Evolutionary conservation across 1,284 basidiomycete genomes (phyloP).

Genomic region (Amylostereum areolatum): DNA sequence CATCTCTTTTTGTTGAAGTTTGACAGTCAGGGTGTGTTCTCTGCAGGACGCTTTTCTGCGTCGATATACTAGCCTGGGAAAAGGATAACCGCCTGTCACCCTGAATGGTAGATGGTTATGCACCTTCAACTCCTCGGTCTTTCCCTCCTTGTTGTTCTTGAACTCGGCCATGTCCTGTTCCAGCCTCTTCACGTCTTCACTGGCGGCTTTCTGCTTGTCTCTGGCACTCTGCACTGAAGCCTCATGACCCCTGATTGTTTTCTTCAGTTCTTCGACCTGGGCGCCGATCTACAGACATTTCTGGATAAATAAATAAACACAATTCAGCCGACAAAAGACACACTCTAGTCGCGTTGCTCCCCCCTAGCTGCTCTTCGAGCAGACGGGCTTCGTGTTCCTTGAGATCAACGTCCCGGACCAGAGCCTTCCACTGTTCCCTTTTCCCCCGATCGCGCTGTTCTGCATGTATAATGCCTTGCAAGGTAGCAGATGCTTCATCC

Average conservation of each 20-base stretch:
- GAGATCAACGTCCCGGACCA: conserved; percentile 76
- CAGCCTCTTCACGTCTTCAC: conserved; percentile 78
- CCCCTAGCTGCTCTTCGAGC: conserved; percentile 81
- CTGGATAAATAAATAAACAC: too few species aligned
- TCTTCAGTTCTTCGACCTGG: conserved; percentile 77
- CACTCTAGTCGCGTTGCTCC: conserved; percentile 86
- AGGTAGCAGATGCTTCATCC: conserved; percentile 42
- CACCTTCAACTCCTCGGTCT: conserved; percentile 92
- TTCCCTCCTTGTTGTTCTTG: conserved; percentile 97
- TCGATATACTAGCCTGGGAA: conserved; percentile 65
- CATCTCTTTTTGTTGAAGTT: conserved; percentile 83
- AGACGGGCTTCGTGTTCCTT: conserved; percentile 84
- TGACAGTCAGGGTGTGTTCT: conserved; percentile 79
- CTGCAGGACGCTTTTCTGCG: conserved; percentile 77
- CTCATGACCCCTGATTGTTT: conserved; percentile 64
- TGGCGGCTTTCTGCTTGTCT: conserved; percentile 71
- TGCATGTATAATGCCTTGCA: conserved; percentile 55
- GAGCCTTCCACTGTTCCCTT: conserved; percentile 66
- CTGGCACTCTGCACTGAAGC: conserved; percentile 61
- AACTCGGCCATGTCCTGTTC: conserved; percentile 98
- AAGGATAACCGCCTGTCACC: conserved; percentile 1
- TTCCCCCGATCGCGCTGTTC: conserved; percentile 50
- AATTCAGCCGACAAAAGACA: too few species aligned
- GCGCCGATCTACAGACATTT: conserved; percentile 73
- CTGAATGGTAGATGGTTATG: conserved; percentile 1